Conservation (phyloP, 2,329 filamentous ascomycete species). For the Aureobasidium uvarum region DNA sequence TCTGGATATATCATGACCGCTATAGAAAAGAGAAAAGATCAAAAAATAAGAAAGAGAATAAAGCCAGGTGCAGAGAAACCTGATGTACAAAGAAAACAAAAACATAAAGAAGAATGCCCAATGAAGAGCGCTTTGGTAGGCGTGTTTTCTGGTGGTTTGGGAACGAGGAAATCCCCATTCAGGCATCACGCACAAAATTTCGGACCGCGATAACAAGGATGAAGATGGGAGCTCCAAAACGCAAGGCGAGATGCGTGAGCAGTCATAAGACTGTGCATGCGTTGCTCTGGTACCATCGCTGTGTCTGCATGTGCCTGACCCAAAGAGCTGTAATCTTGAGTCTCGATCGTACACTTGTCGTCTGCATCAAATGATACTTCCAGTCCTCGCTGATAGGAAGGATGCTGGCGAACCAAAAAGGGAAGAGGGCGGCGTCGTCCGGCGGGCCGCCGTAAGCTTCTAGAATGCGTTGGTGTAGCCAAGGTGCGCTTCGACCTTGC, state of each 20-base stretch:
- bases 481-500: constrained; percentile 65
- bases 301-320: constrained; percentile 69
- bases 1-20: constrained; percentile 26
- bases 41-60: constrained; percentile 1
- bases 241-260: constrained; percentile 31
- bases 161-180: background rate
- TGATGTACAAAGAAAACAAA: constrained; percentile 20
- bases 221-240: constrained; percentile 34
- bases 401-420: constrained; percentile 87
- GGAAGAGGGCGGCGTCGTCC: constrained; percentile 71
- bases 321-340: constrained; percentile 79
- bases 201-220: constrained; percentile 33
- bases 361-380: constrained; percentile 72
- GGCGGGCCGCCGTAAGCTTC: constrained; percentile 75
- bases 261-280: constrained; percentile 46
- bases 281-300: constrained; percentile 60
- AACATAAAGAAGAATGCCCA: background rate
- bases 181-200: constrained; percentile 11
- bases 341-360: constrained; percentile 73
- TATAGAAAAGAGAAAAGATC: constrained; percentile 9
- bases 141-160: background rate
- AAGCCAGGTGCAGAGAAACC: background rate
- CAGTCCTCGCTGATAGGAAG: constrained; percentile 73
- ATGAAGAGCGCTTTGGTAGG: background rate
- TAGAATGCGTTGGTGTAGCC: constrained; percentile 71